Conservation (phyloP, 805 yeast species). For the Hanseniaspora hatyaiensis region DNA sequence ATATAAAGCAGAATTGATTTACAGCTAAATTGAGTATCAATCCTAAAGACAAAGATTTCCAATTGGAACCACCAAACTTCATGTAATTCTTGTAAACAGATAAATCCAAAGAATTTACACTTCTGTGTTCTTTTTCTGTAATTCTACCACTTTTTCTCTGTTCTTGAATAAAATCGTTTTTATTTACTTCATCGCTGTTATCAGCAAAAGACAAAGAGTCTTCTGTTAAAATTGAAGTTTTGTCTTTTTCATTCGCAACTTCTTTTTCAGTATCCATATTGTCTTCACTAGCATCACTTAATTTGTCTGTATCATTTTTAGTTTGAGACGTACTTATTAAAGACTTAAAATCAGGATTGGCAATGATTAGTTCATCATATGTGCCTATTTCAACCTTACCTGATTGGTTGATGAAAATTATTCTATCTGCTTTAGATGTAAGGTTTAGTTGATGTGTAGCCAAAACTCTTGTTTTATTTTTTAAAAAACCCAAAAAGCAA, state of each 20-base stretch:
- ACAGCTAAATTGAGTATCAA: slow-evolving; percentile 24
- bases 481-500: slow-evolving; percentile 45
- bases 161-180: neutral
- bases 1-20: slow-evolving; percentile 42
- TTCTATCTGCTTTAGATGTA: slow-evolving; percentile 47
- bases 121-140: slow-evolving; percentile 29
- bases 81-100: slow-evolving; percentile 30
- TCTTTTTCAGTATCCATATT: neutral
- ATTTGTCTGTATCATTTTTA: neutral
- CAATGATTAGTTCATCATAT: slow-evolving; percentile 35
- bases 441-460: slow-evolving; percentile 68
- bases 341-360: slow-evolving; percentile 35
- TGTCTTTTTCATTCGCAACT: no score
- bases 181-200: neutral
- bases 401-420: slow-evolving; percentile 43
- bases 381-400: slow-evolving; percentile 55
- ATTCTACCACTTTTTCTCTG: slow-evolving; percentile 14
- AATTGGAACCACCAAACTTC: slow-evolving; percentile 29
- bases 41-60: slow-evolving; percentile 24
- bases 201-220: slow-evolving; percentile 16
- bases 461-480: slow-evolving; percentile 46
- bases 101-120: slow-evolving; percentile 31
- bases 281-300: neutral
- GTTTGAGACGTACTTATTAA: slow-evolving; percentile 26
- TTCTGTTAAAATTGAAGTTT: no score